Conservation (phyloP, 352 stramenopile genomes). For the Phytophthora chlamydospora region DNA sequence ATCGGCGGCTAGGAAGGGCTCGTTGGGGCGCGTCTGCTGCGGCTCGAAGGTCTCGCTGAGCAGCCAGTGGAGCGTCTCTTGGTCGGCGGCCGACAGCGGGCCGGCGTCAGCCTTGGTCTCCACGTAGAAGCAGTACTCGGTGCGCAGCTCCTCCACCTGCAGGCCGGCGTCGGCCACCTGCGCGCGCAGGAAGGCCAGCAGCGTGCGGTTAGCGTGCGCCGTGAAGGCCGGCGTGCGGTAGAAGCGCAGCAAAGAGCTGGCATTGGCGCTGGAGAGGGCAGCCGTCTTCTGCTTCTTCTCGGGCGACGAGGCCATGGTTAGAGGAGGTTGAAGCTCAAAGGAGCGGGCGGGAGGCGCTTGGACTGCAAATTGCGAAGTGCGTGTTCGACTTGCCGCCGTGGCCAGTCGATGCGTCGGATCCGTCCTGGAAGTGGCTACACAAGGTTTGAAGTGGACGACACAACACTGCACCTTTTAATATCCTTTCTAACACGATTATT, state of each 20-base stretch:
- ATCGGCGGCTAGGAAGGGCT: conserved; percentile 55
- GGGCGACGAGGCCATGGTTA: conserved; percentile 42
- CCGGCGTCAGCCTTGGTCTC: conserved; percentile 60
- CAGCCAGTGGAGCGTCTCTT: conserved; percentile 93
- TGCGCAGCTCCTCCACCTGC: conserved; percentile 73
- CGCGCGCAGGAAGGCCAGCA: conserved; percentile 48
- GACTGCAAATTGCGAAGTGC: conserved; percentile 38
- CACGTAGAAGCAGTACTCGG: conserved; percentile 98
- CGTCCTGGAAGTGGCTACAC: conserved; percentile 14
- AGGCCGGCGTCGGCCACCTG: conserved; percentile 35
- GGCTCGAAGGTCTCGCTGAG: conserved; percentile 97
- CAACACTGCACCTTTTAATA: no score
- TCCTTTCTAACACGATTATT: no score
- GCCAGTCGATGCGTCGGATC: conserved; percentile 9
- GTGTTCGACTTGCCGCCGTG: conserved; percentile 12
- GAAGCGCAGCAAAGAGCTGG: conserved; percentile 64
- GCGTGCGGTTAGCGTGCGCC: conserved; percentile 61
- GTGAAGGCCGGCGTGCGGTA: conserved; percentile 82
- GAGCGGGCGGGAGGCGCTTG: conserved; percentile 12
- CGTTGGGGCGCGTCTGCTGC: conserved; percentile 66
- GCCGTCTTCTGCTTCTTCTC: conserved; percentile 81
- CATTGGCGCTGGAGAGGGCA: conserved; percentile 15
- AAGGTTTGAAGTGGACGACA: neutral
- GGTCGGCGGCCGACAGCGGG: conserved; percentile 57
- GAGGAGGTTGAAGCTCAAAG: conserved; percentile 28